Percentiles rank a stretch among this genome's conserved stretches.
Evolutionary conservation across 1,284 basidiomycete genomes (phyloP).

Genomic region (Leccinum pallidistipes): DNA sequence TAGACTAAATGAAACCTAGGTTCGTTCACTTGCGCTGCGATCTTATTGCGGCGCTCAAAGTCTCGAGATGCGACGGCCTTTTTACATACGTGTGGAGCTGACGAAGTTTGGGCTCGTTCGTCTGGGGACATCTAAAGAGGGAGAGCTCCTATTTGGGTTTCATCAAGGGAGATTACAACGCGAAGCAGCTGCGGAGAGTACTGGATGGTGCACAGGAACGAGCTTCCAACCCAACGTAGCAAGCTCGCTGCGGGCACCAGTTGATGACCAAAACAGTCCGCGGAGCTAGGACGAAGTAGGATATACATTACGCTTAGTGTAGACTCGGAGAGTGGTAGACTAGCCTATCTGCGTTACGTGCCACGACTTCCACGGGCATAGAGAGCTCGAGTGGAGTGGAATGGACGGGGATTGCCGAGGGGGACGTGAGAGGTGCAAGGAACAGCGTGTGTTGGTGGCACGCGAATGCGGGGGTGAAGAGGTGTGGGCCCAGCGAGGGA

Average conservation of each 20-base stretch:
- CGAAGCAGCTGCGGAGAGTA: background rate
- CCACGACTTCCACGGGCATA: background rate
- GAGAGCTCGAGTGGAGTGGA: constrained; percentile 2
- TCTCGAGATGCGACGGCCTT: background rate
- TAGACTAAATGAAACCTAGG: background rate
- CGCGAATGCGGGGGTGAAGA: background rate
- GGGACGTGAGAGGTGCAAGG: background rate
- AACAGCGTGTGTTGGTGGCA: background rate
- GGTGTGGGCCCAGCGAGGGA: background rate
- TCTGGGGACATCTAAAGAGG: background rate
- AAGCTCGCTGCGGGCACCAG: background rate
- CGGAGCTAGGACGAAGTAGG: constrained; percentile 11
- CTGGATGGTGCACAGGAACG: background rate
- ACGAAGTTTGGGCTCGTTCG: background rate
- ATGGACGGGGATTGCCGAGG: constrained; percentile 20
- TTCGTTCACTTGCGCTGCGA: background rate
- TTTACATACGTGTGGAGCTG: background rate
- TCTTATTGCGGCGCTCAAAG: background rate
- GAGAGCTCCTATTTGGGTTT: background rate
- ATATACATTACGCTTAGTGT: constrained; percentile 5
- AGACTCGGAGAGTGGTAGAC: background rate
- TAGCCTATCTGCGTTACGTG: background rate
- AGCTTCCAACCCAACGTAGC: constrained; percentile 7
- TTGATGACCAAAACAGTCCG: constrained; percentile 14
- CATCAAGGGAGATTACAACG: background rate